Conservation (phyloP, 169 alveolate genomes). For the Plasmodium gallinaceum region DNA sequence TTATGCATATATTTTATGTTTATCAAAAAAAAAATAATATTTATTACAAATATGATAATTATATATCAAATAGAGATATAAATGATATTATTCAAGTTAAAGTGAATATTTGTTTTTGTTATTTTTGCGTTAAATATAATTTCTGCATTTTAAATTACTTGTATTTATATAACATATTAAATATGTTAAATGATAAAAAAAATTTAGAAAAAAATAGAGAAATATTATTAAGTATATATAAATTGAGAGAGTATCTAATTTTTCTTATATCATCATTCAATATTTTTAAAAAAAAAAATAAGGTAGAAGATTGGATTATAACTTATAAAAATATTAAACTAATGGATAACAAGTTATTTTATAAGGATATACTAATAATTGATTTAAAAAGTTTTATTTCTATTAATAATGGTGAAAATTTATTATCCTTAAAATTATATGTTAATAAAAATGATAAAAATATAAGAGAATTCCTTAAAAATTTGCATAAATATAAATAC, state of each 20-base stretch:
- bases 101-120: constrained; percentile 62
- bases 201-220: background rate
- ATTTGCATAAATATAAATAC: background rate
- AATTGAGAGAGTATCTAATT: constrained; percentile 41
- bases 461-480: constrained; percentile 9
- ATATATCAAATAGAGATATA: constrained; percentile 17
- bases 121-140: constrained; percentile 71
- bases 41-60: constrained; percentile 39
- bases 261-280: constrained; percentile 19
- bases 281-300: constrained; percentile 36
- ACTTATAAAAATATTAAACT: constrained; percentile 9
- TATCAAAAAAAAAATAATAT: constrained; percentile 14
- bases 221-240: background rate
- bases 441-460: background rate
- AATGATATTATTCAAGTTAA: constrained; percentile 40
- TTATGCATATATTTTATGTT: constrained; percentile 58
- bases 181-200: background rate
- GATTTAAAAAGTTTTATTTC: background rate
- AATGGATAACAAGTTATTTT: constrained; percentile 1
- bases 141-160: constrained; percentile 14
- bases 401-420: background rate
- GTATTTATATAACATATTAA: constrained; percentile 34
- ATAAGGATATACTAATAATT: constrained; percentile 24
- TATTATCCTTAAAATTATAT: background rate
- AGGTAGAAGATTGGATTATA: background rate